A percentile compares a stretch with the other conserved stretches of the same genome.
These are phyloP conservation scores for Schizosaccharomyces octosporus DNA, from an alignment of 805 yeast species.

Conservation along the genomic window DNA sequence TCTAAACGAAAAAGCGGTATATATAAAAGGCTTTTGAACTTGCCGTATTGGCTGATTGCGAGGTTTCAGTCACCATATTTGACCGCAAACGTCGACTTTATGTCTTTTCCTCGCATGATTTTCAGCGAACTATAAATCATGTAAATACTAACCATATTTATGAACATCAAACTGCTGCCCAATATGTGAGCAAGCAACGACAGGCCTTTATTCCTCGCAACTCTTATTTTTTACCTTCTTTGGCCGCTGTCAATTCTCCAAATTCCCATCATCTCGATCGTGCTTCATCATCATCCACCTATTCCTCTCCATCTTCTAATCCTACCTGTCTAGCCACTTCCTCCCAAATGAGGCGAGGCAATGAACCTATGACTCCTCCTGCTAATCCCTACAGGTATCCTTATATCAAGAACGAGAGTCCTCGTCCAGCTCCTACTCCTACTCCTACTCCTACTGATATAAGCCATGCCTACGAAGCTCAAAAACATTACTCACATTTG, in stretches of 20 bases:
- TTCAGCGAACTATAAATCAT: background rate
- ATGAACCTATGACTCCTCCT: background rate
- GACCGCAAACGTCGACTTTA: slow-evolving; percentile 58
- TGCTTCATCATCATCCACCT: no score
- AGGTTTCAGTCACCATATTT: slow-evolving; percentile 67
- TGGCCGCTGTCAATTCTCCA: no score
- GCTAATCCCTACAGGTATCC: background rate
- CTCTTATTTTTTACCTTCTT: background rate
- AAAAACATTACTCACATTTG: background rate
- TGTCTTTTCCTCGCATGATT: slow-evolving; percentile 53
- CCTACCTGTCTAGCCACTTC: no score
- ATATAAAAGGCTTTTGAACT: slow-evolving; percentile 63
- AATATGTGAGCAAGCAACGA: background rate
- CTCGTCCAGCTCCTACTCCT: background rate
- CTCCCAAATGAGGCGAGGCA: background rate
- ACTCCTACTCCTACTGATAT: background rate
- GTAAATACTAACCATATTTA: background rate
- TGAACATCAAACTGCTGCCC: background rate
- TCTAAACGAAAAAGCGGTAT: slow-evolving; percentile 86
- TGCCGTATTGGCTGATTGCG: slow-evolving; percentile 77
- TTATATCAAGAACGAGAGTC: background rate
- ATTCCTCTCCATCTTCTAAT: no score
- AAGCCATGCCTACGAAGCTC: background rate
- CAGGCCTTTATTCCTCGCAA: background rate
- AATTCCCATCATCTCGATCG: no score